Conservation (phyloP, 495 filamentous ascomycete species). For the Neurospora discreta region DNA sequence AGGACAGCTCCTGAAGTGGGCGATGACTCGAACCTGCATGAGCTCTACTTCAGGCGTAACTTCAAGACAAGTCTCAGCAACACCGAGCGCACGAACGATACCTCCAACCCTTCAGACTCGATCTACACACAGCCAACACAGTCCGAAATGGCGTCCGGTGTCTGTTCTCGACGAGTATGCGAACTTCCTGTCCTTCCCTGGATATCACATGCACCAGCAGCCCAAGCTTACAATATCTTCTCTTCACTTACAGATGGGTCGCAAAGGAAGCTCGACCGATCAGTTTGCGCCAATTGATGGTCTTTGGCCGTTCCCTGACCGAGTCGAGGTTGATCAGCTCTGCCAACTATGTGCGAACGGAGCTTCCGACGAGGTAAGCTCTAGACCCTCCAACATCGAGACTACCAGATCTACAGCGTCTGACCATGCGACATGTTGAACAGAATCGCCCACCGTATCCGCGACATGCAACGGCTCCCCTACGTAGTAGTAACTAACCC, state of each 20-base stretch:
- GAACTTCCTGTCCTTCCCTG: not conserved
- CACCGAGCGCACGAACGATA: not conserved
- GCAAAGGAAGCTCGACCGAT: conserved; percentile 75
- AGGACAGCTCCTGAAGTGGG: conserved; percentile 1
- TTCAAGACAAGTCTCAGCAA: not conserved
- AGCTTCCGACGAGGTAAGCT: conserved; percentile 75
- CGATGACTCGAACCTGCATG: not conserved
- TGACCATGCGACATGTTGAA: not conserved
- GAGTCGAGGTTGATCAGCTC: conserved; percentile 83
- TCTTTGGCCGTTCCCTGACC: conserved; percentile 82
- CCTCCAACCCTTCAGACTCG: not conserved
- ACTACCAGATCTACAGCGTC: not conserved
- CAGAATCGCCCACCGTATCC: conserved; percentile 83
- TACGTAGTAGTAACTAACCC: conserved; percentile 95
- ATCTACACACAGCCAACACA: conserved; percentile 2
- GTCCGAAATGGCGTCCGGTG: conserved; percentile 65
- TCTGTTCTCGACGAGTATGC: conserved; percentile 80
- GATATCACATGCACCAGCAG: not conserved
- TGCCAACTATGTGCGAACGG: conserved; percentile 93
- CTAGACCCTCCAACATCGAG: no score
- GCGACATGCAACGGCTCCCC: conserved; percentile 93
- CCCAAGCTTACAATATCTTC: conserved; percentile 11
- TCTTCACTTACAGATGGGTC: conserved; percentile 56
- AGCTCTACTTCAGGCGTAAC: not conserved
- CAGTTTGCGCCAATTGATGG: conserved; percentile 82